Evolutionary conservation across 2,329 filamentous ascomycete species (phyloP).

Genomic region (Amauroascus verrucosus): DNA sequence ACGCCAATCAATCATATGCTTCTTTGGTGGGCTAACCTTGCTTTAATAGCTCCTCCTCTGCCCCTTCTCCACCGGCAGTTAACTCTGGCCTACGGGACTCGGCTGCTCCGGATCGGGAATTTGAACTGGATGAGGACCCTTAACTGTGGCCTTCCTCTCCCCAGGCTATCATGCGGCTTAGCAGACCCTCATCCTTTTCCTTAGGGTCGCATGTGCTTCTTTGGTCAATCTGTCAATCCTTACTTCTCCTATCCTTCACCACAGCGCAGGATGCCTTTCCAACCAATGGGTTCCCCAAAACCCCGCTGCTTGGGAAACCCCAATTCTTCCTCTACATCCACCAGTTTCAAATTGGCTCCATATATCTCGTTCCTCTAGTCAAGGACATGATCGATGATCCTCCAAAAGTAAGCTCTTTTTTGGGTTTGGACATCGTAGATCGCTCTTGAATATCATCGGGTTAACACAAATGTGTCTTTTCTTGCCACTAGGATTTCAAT

Average conservation of each 20-base stretch:
- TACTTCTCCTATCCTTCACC: not conserved
- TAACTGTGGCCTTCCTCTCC: not conserved
- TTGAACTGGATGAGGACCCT: slow-evolving; percentile 2
- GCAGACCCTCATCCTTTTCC: slow-evolving; percentile 2
- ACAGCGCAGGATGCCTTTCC: slow-evolving; percentile 4
- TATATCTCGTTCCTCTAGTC: not conserved
- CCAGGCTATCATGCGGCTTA: not conserved
- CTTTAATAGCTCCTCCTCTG: not conserved
- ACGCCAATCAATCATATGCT: not conserved
- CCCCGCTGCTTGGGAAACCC: not conserved
- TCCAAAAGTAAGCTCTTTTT: not conserved
- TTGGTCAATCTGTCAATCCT: not conserved
- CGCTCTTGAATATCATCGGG: not conserved
- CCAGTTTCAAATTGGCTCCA: not conserved
- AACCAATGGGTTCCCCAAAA: not conserved
- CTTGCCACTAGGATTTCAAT: slow-evolving; percentile 23
- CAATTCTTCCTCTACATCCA: slow-evolving; percentile 1
- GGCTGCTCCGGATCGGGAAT: not conserved
- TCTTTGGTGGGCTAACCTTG: not conserved
- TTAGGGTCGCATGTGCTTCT: not conserved
- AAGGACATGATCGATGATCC: not conserved
- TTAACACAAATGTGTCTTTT: not conserved
- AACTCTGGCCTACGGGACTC: not conserved
- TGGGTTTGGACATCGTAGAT: not conserved
- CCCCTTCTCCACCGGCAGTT: not conserved